Evolutionary conservation across 1,284 basidiomycete species (phyloP), one percentile per base, ranked within the genome.

Genomic region (Leccinum pallidistipes): DNA sequence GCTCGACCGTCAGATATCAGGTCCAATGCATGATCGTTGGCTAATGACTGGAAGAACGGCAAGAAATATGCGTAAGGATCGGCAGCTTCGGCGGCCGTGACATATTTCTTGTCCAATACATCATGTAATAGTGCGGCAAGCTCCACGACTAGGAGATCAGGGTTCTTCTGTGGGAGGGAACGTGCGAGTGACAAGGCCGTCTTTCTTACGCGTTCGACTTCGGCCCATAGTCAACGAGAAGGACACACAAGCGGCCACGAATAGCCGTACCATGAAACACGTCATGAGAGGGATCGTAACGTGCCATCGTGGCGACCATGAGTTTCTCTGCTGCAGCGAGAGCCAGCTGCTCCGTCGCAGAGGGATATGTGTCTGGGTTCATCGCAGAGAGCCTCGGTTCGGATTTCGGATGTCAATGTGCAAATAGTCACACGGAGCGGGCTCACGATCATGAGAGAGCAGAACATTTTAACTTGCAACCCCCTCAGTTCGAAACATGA

Each of bases 231-330:
- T 62, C 57, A 68, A 55, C 31, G 24, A 38, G 29, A 58, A 31
- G 47, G 21, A n/a, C n/a, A 43, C 18, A 3, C 4, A 36, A 50
- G 16, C 5, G 36, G 34, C 10, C 40, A 61, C 47, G 24, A n/a
- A 11, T 24, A 52, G 16, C 12, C 84, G 69, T 64, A 91, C 93
- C 93, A 70, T 97, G 95, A 65, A 88, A 88, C 67, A 83, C 87
- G 76, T 97, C 95, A 74, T 97, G 95, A 16, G 92, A 94, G 1
- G 94, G 90, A 72, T 97, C 95, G 73, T 95, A 95, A 66, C 84
- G 79, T 3, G 86, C 83, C 93, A 95, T 95, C 1, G 86, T 86
- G 47, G 86, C 79, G 56, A 82, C 73, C 86, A 94, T 94, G 51
- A 93, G 79, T 59, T 80, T 79, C 70, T 94, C 90, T 0, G 90